phyloP scores from a whole-genome alignment of 179 eudicot genomes.

The Actinidia arguta region DNA sequence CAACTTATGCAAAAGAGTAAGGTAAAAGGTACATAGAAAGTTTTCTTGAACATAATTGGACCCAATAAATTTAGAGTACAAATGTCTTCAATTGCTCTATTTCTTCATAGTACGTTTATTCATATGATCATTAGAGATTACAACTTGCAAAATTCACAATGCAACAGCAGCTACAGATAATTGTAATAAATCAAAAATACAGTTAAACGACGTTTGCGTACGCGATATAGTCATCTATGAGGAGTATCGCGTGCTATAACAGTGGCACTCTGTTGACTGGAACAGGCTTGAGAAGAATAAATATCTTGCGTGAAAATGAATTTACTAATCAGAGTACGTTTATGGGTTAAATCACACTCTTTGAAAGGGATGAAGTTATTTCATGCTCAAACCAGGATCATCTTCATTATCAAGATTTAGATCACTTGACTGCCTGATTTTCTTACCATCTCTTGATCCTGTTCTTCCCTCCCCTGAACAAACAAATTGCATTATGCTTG shows the following conservation, averaged over 20 bases:
- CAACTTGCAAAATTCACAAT: too few relatives aligned
- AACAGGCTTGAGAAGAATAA: neutral
- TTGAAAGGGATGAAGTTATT: constrained; percentile 19
- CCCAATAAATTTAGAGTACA: too few relatives aligned
- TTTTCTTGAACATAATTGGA: too few relatives aligned
- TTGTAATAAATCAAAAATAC: too few relatives aligned
- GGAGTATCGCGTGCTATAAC: neutral
- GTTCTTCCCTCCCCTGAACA: constrained; percentile 78
- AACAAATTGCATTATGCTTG: neutral
- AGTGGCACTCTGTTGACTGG: neutral
- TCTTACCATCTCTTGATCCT: constrained; percentile 59
- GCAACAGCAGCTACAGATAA: too few relatives aligned
- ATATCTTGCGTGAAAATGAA: neutral
- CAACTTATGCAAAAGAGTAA: too few relatives aligned
- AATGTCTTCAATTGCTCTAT: too few relatives aligned
- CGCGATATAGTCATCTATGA: too few relatives aligned
- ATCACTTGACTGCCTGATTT: constrained; percentile 45
- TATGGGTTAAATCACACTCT: neutral
- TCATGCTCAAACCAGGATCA: constrained; percentile 39
- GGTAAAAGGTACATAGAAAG: too few relatives aligned
- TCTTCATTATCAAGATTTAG: constrained; percentile 53
- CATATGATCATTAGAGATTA: too few relatives aligned
- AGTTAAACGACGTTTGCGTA: too few relatives aligned
- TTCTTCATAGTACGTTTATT: too few relatives aligned
- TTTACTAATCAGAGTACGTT: neutral